Base-by-base conservation (phyloP, 2,329 filamentous ascomycete species). In the Leptographium galeiforme region DNA sequence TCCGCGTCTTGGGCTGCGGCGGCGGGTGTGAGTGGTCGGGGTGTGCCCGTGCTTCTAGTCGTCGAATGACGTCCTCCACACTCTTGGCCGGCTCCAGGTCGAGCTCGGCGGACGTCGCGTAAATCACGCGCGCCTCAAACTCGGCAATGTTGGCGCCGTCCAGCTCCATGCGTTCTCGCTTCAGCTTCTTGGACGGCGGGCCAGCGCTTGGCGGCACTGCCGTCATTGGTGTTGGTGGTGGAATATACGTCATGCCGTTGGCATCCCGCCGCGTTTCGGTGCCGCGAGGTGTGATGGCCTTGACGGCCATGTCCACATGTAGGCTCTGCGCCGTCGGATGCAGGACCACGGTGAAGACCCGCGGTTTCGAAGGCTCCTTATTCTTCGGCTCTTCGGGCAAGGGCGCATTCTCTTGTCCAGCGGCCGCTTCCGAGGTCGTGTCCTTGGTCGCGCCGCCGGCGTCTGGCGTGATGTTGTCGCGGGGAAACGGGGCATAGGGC, bases 1-100 rank as follows among this genome's bases (percentile, higher is more conserved):
- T 97, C 54, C 93, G 78, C 8, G 84, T 84, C 74, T 95, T 96
- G 4, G 89, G 89, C 56, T 85, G 79, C 0, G 93, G 91, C 11
- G 89, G 84, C 45, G 81, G 74, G 50, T 85, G 79, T 34, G 81
- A 78, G 66, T 96, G 87, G 53, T 89, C 81, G 8, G 89, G 85
- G 65, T 94, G 87, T 19, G 80, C 76, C 60, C 91, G 73, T 18
- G 77, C 73, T 34, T 88, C 81, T 4, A 97, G 74, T 4, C 94
- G 74, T 12, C 75, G 74, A 48, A 89, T 83, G 1, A 82, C 82
- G 59, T 89, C 84, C 48, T 81, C 80, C 4, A 79, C 70, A 57
- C 71, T 85, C 59, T 78, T 79, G 1, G 86, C 87, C 0, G 89
- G 85, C 34, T 91, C 85, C 25, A 98, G 73, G 59, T 85, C 82